phyloP scores from a whole-genome alignment of 2,329 filamentous ascomycete species.

The Cordyceps pruinosa region DNA sequence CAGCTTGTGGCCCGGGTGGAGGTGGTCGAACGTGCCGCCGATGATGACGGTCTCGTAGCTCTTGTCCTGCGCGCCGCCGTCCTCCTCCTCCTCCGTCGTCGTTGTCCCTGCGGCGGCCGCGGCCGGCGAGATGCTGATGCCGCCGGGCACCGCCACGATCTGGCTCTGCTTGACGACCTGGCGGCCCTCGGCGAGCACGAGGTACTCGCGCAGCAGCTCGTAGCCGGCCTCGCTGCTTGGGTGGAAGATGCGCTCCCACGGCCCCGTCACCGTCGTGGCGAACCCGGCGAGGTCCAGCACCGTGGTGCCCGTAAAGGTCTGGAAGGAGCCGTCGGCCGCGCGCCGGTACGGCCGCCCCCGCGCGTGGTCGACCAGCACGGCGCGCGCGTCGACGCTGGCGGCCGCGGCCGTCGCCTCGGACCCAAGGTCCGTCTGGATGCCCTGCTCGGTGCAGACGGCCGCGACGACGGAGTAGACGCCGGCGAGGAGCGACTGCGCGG shows the following conservation, averaged over 20 bases:
- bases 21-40: constrained; percentile 92
- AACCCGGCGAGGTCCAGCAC: constrained; percentile 46
- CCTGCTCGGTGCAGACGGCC: constrained; percentile 58
- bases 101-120: not conserved
- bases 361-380: constrained; percentile 65
- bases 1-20: constrained; percentile 94
- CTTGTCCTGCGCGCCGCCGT: not conserved
- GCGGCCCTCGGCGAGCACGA: constrained; percentile 38
- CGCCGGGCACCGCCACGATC: constrained; percentile 45
- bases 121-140: constrained; percentile 35
- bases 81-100: not conserved
- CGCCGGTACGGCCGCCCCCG: constrained; percentile 24
- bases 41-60: constrained; percentile 54
- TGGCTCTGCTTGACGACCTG: constrained; percentile 44
- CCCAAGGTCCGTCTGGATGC: constrained; percentile 50
- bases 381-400: constrained; percentile 66
- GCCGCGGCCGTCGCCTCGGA: constrained; percentile 33
- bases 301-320: constrained; percentile 38
- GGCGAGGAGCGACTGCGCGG: constrained; percentile 68
- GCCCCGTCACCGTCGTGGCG: constrained; percentile 41
- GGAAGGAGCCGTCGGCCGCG: constrained; percentile 27
- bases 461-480: constrained; percentile 73
- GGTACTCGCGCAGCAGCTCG: constrained; percentile 44
- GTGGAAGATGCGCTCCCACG: constrained; percentile 61
- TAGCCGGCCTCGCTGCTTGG: constrained; percentile 59